These are phyloP conservation scores for Anthoceros angustus DNA, from an alignment of 225 moss, liverwort and hornwort genomes.

Conservation along the genomic window DNA sequence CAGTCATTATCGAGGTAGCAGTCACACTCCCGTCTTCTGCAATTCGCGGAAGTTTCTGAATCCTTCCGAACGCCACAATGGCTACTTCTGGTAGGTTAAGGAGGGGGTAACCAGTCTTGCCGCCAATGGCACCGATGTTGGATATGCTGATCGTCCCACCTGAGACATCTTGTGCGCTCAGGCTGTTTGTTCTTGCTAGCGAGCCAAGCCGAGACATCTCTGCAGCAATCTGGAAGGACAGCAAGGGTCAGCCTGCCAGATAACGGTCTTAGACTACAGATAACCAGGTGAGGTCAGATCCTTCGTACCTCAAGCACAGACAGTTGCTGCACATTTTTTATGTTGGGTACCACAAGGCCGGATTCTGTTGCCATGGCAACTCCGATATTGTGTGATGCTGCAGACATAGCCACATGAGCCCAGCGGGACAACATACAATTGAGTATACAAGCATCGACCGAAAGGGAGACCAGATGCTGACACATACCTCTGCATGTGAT, in stretches of 20 bases:
- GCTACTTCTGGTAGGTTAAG: constrained; percentile 86
- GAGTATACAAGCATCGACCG: background rate
- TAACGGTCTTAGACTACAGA: background rate
- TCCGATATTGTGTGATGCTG: constrained; percentile 88
- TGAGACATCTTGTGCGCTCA: constrained; percentile 54
- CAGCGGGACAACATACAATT: background rate
- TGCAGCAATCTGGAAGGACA: constrained; percentile 45
- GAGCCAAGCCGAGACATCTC: constrained; percentile 56
- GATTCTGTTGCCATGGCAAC: constrained; percentile 65
- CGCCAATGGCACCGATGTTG: constrained; percentile 80
- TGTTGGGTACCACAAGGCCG: constrained; percentile 93
- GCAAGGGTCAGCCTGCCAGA: background rate
- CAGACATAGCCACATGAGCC: constrained; percentile 6
- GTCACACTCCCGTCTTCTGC: constrained; percentile 17
- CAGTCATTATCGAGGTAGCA: constrained; percentile 40
- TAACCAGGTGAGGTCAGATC: background rate
- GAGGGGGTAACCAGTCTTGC: constrained; percentile 66
- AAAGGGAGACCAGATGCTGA: background rate
- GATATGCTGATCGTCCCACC: constrained; percentile 86
- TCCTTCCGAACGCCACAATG: constrained; percentile 76
- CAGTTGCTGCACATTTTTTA: constrained; percentile 70
- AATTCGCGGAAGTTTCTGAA: constrained; percentile 42
- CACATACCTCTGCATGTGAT: constrained; percentile 50
- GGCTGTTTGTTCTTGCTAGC: constrained; percentile 52
- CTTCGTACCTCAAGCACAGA: constrained; percentile 52